Evolutionary conservation across 305 asterid species (phyloP).

Genomic region (Fraxinus greggii): DNA sequence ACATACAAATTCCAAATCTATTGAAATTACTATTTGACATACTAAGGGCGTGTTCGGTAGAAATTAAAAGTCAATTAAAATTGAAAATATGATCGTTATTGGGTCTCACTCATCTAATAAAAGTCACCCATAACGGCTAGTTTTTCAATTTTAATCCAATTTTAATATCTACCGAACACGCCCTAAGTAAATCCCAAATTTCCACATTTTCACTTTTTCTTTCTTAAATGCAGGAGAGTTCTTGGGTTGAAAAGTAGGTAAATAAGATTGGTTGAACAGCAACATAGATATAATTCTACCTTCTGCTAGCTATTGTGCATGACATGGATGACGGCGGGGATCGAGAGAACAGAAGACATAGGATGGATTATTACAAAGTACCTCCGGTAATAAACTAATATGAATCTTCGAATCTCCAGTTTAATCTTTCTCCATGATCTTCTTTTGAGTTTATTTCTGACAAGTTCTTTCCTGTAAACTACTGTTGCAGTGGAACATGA

Average conservation of each 20-base stretch:
- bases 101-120: no score
- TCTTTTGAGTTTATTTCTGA: background rate
- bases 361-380: conserved; percentile 49
- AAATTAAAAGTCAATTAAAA: no score
- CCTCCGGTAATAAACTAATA: conserved; percentile 37
- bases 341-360: conserved; percentile 51
- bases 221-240: background rate
- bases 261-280: background rate
- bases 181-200: background rate
- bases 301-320: background rate
- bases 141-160: no score
- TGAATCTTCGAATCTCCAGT: background rate
- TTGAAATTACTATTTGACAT: background rate
- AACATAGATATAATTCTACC: background rate
- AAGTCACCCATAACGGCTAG: no score
- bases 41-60: no score
- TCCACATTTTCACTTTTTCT: background rate
- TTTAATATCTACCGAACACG: no score
- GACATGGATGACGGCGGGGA: conserved; percentile 54
- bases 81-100: no score
- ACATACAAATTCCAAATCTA: background rate
- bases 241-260: background rate
- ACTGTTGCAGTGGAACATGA: conserved; percentile 50
- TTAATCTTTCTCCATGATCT: background rate
- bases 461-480: conserved; percentile 7